These are phyloP conservation scores for Striga hermonthica DNA, from an alignment of 305 asterid species.

Conservation along the genomic window DNA sequence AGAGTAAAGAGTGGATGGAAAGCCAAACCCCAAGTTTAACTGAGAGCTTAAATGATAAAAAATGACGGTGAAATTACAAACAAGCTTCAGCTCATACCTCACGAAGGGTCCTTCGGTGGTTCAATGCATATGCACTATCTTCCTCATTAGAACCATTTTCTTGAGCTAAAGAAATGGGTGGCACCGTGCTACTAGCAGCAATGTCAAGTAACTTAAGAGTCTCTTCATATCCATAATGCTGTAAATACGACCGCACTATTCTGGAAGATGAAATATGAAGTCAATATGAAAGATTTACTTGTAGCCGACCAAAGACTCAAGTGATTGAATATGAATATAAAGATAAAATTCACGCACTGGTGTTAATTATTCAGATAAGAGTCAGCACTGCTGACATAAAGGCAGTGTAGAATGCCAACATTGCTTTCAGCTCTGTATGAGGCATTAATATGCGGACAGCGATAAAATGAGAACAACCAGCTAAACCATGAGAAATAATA, in stretches of 20 bases:
- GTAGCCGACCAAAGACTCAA: slow-evolving; percentile 16
- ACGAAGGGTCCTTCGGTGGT: slow-evolving; percentile 69
- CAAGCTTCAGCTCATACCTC: slow-evolving; percentile 55
- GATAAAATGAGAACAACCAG: slow-evolving; percentile 7
- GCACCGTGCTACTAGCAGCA: slow-evolving; percentile 63
- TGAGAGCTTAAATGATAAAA: not conserved
- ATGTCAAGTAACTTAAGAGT: slow-evolving; percentile 64
- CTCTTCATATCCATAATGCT: slow-evolving; percentile 88
- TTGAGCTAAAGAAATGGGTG: slow-evolving; percentile 57
- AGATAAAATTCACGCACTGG: slow-evolving; percentile 3
- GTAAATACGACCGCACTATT: slow-evolving; percentile 80
- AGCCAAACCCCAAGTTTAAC: slow-evolving; percentile 1
- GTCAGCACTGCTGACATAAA: slow-evolving; percentile 15
- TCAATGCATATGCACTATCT: slow-evolving; percentile 49
- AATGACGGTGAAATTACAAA: not conserved
- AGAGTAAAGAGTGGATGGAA: slow-evolving; percentile 9
- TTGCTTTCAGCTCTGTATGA: not conserved
- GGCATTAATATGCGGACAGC: slow-evolving; percentile 5
- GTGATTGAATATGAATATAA: slow-evolving; percentile 6
- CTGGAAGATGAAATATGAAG: slow-evolving; percentile 42
- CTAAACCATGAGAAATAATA: slow-evolving; percentile 13
- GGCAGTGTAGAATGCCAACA: too few relatives aligned
- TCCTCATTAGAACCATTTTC: slow-evolving; percentile 58
- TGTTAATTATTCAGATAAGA: slow-evolving; percentile 9
- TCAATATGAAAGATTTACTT: slow-evolving; percentile 16